Evolutionary conservation across 2,329 filamentous ascomycete genomes (phyloP).

Genomic region (Paecilomyces formosus): DNA sequence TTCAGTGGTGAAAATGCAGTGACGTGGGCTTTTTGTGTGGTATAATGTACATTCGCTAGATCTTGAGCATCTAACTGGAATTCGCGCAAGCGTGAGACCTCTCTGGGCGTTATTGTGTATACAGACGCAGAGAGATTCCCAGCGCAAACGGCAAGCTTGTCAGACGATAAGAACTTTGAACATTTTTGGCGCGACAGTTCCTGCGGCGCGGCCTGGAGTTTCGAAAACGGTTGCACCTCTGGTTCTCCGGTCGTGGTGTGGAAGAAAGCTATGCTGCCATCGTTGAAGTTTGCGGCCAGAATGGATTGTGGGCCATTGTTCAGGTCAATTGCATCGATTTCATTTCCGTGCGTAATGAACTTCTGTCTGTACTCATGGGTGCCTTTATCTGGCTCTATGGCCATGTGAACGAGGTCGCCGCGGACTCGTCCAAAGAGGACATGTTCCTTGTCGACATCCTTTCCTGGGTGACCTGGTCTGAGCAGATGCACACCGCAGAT

Average conservation of each 20-base stretch:
- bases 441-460: constrained; percentile 31
- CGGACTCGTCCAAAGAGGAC: constrained; percentile 51
- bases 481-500: constrained; percentile 52
- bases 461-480: constrained; percentile 29
- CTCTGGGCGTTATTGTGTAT: constrained; percentile 42
- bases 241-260: constrained; percentile 24
- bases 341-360: constrained; percentile 37
- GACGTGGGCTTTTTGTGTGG: constrained; percentile 17
- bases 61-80: constrained; percentile 32
- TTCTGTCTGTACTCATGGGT: constrained; percentile 26
- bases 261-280: constrained; percentile 43
- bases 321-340: constrained; percentile 43
- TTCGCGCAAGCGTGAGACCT: constrained; percentile 28
- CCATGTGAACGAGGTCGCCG: constrained; percentile 41
- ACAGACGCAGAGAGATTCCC: constrained; percentile 42
- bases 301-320: constrained; percentile 34
- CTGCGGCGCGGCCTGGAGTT: constrained; percentile 13
- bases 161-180: constrained; percentile 45
- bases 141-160: constrained; percentile 44
- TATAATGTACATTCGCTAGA: constrained; percentile 13
- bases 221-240: constrained; percentile 29
- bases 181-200: constrained; percentile 36
- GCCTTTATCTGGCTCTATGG: constrained; percentile 21
- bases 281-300: constrained; percentile 46
- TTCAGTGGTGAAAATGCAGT: constrained; percentile 31